Percentiles rank a stretch among this genome's conserved stretches.
Conservation (phyloP, 352 stramenopile genomes). For the Phytophthora meadii region DNA sequence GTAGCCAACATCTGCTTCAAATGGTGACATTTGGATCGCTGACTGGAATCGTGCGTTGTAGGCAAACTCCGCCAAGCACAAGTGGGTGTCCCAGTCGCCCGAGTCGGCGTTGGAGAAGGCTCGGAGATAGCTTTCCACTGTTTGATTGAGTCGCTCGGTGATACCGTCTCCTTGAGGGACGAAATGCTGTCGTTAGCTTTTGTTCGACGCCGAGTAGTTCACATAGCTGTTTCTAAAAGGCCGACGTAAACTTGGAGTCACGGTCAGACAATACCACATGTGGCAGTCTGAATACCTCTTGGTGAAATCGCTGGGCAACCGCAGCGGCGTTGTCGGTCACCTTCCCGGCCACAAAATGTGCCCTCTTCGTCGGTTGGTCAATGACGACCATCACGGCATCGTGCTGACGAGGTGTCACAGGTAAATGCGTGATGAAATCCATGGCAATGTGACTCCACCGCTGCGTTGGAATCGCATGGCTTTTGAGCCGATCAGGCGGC, state of each 20-base stretch:
- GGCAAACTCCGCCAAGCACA: conserved; percentile 11
- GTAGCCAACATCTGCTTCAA: conserved; percentile 24
- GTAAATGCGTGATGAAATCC: background rate
- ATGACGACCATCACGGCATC: too few relatives aligned
- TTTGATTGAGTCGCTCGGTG: conserved; percentile 21
- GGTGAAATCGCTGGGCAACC: too few relatives aligned
- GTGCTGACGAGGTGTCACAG: background rate
- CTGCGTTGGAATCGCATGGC: background rate
- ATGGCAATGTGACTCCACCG: background rate
- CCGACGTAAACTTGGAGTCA: conserved; percentile 24
- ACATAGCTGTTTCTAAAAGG: conserved; percentile 20
- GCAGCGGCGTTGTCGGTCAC: too few relatives aligned
- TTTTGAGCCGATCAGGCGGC: background rate
- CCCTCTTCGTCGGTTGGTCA: too few relatives aligned
- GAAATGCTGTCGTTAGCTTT: conserved; percentile 18
- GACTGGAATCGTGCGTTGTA: conserved; percentile 18
- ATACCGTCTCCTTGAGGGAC: conserved; percentile 18
- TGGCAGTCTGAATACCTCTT: too few relatives aligned
- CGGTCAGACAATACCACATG: conserved; percentile 13
- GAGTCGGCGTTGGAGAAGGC: conserved; percentile 9
- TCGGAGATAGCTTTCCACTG: conserved; percentile 15
- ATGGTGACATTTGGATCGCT: conserved; percentile 21
- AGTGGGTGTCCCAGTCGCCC: conserved; percentile 15
- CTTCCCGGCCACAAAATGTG: too few relatives aligned
- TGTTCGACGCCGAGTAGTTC: conserved; percentile 11